Conservation (phyloP, 2,329 filamentous ascomycete species). For the Aspergillus melleus region DNA sequence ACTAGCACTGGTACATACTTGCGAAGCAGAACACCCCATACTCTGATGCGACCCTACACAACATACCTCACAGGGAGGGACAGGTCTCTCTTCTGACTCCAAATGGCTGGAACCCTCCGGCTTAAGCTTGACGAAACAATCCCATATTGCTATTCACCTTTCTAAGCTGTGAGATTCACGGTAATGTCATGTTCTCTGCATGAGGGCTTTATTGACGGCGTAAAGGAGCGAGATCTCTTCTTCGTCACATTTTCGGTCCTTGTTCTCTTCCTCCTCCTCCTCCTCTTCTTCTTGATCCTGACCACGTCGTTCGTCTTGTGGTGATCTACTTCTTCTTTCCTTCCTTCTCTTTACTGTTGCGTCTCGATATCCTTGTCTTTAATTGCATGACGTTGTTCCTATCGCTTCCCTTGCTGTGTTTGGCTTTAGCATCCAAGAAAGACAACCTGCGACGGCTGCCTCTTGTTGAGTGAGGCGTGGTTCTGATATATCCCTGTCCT, state of each 20-base stretch:
- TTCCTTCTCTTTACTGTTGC: background rate
- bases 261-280: background rate
- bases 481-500: background rate
- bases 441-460: background rate
- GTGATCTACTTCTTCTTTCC: background rate
- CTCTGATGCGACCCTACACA: background rate
- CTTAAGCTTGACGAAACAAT: background rate
- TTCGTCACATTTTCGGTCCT: background rate
- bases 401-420: background rate
- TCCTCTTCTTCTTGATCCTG: background rate
- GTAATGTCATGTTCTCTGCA: background rate
- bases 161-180: background rate
- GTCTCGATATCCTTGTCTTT: background rate
- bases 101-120: background rate
- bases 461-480: background rate
- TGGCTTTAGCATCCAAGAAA: background rate
- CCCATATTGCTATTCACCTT: background rate
- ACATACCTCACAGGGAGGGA: background rate
- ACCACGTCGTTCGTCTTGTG: background rate
- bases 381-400: background rate
- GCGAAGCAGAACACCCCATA: background rate
- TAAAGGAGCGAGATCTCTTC: background rate
- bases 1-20: background rate
- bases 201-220: background rate
- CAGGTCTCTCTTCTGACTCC: background rate